A percentile compares a stretch with the other conserved stretches of the same genome.
phyloP scores from a whole-genome alignment of 257 asterid species.

The Handroanthus guayacan region DNA sequence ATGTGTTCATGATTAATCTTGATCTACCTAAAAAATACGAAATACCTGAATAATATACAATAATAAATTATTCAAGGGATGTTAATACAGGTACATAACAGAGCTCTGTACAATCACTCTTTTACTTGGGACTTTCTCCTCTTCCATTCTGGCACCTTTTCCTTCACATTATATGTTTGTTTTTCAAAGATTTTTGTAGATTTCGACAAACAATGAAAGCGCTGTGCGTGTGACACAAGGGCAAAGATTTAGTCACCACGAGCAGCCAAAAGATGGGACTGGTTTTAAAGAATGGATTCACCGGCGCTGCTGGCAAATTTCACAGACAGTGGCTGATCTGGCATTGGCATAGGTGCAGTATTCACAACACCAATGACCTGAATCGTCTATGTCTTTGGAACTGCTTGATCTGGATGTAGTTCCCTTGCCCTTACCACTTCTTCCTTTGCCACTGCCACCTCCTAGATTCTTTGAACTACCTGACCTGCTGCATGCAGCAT shows the following conservation, averaged over 20 bases:
- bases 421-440: constrained; percentile 69
- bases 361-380: constrained; percentile 81
- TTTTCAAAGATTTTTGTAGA: constrained; percentile 10
- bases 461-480: constrained; percentile 68
- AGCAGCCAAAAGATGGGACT: background rate
- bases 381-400: constrained; percentile 61
- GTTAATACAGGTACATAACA: constrained; percentile 32
- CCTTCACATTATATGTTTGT: constrained; percentile 3
- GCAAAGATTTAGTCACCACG: background rate
- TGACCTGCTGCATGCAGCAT: constrained; percentile 56
- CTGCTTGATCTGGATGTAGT: constrained; percentile 64
- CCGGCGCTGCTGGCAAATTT: constrained; percentile 76
- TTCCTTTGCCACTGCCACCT: constrained; percentile 62
- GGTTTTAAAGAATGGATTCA: constrained; percentile 23
- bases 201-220: background rate
- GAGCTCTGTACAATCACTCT: constrained; percentile 21
- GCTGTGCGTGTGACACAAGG: background rate
- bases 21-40: background rate
- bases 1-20: background rate
- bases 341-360: constrained; percentile 75
- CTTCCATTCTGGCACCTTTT: constrained; percentile 3
- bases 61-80: constrained; percentile 23
- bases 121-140: background rate
- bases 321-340: constrained; percentile 57
- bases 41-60: constrained; percentile 39